Conservation (phyloP, 169 alveolate genomes). For the Cryptosporidium baileyi region DNA sequence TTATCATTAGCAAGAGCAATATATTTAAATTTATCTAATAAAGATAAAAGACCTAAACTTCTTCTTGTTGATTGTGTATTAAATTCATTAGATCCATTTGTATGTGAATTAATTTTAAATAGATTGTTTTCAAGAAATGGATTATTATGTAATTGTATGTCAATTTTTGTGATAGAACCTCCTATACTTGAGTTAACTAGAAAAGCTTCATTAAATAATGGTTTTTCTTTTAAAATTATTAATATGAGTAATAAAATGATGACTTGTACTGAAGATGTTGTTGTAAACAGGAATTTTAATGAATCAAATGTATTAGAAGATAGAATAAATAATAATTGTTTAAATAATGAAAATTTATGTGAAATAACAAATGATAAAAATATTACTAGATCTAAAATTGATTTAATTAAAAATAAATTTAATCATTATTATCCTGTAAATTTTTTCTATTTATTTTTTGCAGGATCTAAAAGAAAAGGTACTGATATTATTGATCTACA, state of each 20-base stretch:
- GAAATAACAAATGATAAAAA: background rate
- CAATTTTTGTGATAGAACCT: slow-evolving; percentile 37
- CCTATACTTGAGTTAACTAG: slow-evolving; percentile 29
- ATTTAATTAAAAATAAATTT: slow-evolving; percentile 10
- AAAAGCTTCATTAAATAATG: background rate
- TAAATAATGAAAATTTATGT: background rate
- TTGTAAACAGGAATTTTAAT: background rate
- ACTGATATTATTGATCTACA: background rate
- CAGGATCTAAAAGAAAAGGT: slow-evolving; percentile 12
- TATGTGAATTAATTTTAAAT: slow-evolving; percentile 14
- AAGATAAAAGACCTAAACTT: background rate
- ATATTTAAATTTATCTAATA: background rate
- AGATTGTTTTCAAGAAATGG: slow-evolving; percentile 40
- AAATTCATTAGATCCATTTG: slow-evolving; percentile 55
- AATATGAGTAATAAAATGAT: slow-evolving; percentile 1
- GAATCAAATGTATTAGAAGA: background rate
- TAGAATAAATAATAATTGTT: background rate
- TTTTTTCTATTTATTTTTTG: slow-evolving; percentile 19
- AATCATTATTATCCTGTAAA: slow-evolving; percentile 24
- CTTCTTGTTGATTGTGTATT: slow-evolving; percentile 28
- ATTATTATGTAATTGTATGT: background rate
- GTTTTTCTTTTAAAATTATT: background rate
- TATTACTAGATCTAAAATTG: background rate
- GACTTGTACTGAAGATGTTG: background rate
- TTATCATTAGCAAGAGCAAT: slow-evolving; percentile 58